Conservation (phyloP, 2,329 filamentous ascomycete species). For the Paraconiothyrium brasiliense region DNA sequence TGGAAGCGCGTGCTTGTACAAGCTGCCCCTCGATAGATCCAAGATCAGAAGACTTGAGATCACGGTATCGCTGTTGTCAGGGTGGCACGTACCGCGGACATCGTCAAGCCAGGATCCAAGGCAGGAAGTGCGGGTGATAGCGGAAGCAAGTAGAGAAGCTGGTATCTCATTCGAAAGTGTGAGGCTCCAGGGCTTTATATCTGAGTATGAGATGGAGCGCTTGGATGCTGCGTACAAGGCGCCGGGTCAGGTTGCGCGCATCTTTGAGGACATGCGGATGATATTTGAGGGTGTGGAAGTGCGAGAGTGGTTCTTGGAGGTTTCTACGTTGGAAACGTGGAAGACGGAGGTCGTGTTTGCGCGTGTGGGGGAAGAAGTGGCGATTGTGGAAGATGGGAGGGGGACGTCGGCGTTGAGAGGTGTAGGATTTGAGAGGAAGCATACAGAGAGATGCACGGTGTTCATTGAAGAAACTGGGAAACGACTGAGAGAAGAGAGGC, state of each 20-base stretch:
- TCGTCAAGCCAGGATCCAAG: neutral
- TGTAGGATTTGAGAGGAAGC: too few species aligned
- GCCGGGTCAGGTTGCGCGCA: neutral
- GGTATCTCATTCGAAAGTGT: neutral
- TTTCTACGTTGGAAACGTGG: neutral
- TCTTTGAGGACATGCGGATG: neutral
- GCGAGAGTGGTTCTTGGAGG: neutral
- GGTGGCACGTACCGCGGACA: neutral
- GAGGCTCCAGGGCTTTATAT: neutral
- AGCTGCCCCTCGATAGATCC: neutral
- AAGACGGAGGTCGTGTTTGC: neutral
- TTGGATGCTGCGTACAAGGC: neutral
- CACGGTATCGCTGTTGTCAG: neutral
- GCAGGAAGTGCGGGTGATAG: neutral
- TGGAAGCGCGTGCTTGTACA: neutral
- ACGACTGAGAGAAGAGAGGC: too few species aligned
- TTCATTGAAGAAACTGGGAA: too few species aligned
- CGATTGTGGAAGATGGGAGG: neutral
- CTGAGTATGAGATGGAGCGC: neutral
- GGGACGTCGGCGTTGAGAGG: too few species aligned
- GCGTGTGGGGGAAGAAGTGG: neutral
- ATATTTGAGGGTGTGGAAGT: neutral
- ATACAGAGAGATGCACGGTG: too few species aligned
- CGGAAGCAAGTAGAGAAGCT: neutral
- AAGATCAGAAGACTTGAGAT: neutral